Conservation (phyloP, 495 filamentous ascomycete genomes). For the Hypoxylon trugodes region DNA sequence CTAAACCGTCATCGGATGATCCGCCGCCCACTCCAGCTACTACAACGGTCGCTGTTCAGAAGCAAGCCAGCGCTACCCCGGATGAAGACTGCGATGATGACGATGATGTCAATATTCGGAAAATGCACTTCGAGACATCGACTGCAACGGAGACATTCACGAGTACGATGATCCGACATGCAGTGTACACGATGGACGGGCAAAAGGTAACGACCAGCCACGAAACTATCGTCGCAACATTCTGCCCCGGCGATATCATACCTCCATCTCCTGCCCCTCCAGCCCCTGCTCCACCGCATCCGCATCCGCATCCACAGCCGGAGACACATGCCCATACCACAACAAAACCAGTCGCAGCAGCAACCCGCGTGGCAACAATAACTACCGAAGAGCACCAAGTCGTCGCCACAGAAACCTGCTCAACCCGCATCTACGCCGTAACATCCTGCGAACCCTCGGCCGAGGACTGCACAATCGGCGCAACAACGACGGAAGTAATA, state of each 20-base stretch:
- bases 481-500: slow-evolving; percentile 22
- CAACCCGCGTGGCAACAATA: not conserved
- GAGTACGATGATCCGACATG: slow-evolving; percentile 25
- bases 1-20: not conserved
- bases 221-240: slow-evolving; percentile 32
- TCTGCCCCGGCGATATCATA: slow-evolving; percentile 21
- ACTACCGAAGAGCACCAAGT: not conserved
- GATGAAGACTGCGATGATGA: slow-evolving; percentile 16
- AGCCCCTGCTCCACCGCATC: not conserved
- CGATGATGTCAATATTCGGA: not conserved
- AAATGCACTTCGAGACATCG: not conserved
- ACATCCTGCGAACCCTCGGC: not conserved
- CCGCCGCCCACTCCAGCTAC: not conserved
- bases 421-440: slow-evolving; percentile 7
- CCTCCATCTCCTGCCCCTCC: not conserved
- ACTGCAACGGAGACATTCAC: slow-evolving; percentile 28
- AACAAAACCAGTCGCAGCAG: not conserved
- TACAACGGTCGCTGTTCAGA: slow-evolving; percentile 13
- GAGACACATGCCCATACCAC: not conserved
- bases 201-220: slow-evolving; percentile 14
- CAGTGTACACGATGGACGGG: slow-evolving; percentile 19
- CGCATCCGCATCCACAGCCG: not conserved
- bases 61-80: slow-evolving; percentile 7
- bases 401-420: slow-evolving; percentile 10
- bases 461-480: slow-evolving; percentile 6